Conservation (phyloP, 768 basidiomycete species). For the Lactarius hatsudake region DNA sequence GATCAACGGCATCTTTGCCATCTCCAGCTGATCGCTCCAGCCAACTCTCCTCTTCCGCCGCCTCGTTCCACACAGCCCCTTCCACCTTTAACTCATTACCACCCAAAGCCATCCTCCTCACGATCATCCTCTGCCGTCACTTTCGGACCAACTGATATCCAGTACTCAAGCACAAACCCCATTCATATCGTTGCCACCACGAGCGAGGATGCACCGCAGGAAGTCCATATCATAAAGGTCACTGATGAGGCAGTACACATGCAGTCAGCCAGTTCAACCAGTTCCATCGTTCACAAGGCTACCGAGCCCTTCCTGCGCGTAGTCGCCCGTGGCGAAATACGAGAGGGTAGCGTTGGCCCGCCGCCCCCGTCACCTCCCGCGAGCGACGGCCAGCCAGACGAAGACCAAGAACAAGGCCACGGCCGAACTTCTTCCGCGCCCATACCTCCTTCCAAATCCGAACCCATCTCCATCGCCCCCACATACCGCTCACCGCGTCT, state of each 20-base stretch:
- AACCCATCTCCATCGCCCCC: conserved; percentile 7
- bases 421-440: neutral
- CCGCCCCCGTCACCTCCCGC: conserved; percentile 56
- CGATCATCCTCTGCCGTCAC: conserved; percentile 25
- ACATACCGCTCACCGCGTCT: conserved; percentile 9
- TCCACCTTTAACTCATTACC: conserved; percentile 5
- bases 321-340: conserved; percentile 27
- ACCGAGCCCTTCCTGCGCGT: conserved; percentile 37
- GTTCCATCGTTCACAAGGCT: conserved; percentile 37
- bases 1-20: neutral
- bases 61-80: conserved; percentile 24
- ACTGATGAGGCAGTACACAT: conserved; percentile 47
- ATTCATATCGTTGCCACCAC: conserved; percentile 35
- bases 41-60: conserved; percentile 15
- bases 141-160: conserved; percentile 16
- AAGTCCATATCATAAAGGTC: conserved; percentile 55
- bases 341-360: conserved; percentile 43
- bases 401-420: conserved; percentile 2
- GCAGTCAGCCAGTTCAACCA: conserved; percentile 38
- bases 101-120: conserved; percentile 20
- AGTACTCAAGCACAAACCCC: conserved; percentile 33
- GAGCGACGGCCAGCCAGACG: conserved; percentile 35
- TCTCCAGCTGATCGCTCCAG: conserved; percentile 17
- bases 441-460: conserved; percentile 13
- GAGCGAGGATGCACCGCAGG: conserved; percentile 38